Evolutionary conservation across 306 rosid genomes (phyloP), one percentile per base, ranked within the genome.

Genomic region (Trifolium repens): DNA sequence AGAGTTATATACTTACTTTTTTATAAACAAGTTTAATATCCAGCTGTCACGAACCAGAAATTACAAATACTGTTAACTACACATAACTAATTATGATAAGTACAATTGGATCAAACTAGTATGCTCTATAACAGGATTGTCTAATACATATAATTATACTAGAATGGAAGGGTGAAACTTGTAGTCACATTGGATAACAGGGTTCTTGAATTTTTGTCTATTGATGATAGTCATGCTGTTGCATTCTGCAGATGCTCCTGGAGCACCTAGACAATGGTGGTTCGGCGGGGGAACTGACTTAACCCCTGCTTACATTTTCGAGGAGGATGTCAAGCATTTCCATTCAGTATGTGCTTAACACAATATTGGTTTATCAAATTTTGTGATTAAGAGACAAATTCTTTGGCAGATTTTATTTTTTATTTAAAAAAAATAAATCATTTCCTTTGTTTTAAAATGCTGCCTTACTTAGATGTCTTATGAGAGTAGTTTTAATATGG

Each of bases 261-360:
- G 98, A 80, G 97, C 99, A 49, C 99, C 99, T 9, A 89, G 91
- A 84, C 97, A 90, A 59, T 94, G 99, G 99, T 94, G 97, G 99
- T 94, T 94, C 61, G 99, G 99, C 24, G 99, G 99, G 40, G 99
- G 99, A 73, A 94, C 99, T 9, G 99, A 94, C 84, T 87, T 94
- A 77, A 94, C 97, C 19, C 99, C 97, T 69, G 92, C 99, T 72
- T 94, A 94, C 82, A 87, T 90, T 73, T 94, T 92, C 62, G 96
- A 92, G 76, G 99, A 94, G 77, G 99, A 94, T 79, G 96, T 92
- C 52, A 91, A 89, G 86, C 99, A 94, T 79, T 94, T 94, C 85
- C 99, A 94, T 79, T 82, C 89, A 12, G 98, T 94, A 90, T 71
- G 84, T 81, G 22, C 73, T 71, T 34, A 11, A 27, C 50, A 47